phyloP scores from a whole-genome alignment of 2,329 filamentous ascomycete genomes.

The Colletotrichum sojae region DNA sequence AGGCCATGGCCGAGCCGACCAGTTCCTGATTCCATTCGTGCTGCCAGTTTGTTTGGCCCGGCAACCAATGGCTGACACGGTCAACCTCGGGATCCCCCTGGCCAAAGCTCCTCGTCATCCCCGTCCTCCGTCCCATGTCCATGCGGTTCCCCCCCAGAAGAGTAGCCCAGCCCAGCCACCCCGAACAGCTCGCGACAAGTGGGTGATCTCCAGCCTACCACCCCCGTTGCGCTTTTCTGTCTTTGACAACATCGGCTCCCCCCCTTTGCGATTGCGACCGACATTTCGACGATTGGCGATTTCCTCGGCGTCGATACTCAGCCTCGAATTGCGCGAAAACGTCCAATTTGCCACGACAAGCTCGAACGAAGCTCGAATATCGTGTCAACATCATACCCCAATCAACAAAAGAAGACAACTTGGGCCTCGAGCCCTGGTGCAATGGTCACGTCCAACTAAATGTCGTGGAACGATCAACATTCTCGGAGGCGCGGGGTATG shows the following conservation, averaged over 20 bases:
- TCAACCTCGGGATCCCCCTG: constrained; percentile 42
- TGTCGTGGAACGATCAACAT: constrained; percentile 76
- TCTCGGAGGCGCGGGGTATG: constrained; percentile 73
- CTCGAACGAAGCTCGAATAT: constrained; percentile 12
- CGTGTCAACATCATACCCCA: neutral
- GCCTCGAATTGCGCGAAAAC: neutral
- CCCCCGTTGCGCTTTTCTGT: constrained; percentile 18
- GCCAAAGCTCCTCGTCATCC: constrained; percentile 30
- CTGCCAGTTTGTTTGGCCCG: constrained; percentile 27
- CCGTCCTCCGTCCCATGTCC: constrained; percentile 30
- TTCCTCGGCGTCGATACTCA: neutral
- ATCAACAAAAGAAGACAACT: constrained; percentile 8
- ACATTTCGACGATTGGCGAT: constrained; percentile 1
- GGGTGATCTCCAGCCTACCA: constrained; percentile 32
- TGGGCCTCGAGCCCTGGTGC: constrained; percentile 35
- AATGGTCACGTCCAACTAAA: constrained; percentile 53
- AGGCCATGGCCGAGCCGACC: neutral
- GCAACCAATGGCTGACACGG: constrained; percentile 42
- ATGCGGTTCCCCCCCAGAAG: constrained; percentile 20
- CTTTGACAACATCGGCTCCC: constrained; percentile 12
- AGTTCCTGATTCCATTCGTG: neutral
- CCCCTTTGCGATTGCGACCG: neutral
- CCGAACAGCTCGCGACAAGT: constrained; percentile 33
- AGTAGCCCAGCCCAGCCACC: constrained; percentile 38
- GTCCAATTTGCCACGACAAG: constrained; percentile 8